Conservation (phyloP, 768 basidiomycete species). For the Tephrocybe sp. region DNA sequence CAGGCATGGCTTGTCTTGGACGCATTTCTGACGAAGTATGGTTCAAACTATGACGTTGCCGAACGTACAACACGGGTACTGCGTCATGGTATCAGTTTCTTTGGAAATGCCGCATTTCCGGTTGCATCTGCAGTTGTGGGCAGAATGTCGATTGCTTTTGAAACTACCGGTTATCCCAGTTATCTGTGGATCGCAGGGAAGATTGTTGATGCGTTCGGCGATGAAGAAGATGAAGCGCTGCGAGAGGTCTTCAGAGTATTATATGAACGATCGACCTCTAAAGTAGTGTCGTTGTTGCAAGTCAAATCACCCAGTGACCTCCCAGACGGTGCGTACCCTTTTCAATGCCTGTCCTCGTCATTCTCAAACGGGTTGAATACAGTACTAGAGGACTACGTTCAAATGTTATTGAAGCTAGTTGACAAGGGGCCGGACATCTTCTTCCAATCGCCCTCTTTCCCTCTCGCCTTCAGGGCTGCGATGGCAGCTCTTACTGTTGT, state of each 20-base stretch:
- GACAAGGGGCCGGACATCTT: slow-evolving; percentile 72
- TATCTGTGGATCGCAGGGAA: slow-evolving; percentile 97
- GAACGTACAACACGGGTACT: slow-evolving; percentile 86
- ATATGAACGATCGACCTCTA: slow-evolving; percentile 77
- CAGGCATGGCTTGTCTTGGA: slow-evolving; percentile 89
- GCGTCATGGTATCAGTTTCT: slow-evolving; percentile 81
- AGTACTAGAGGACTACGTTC: slow-evolving; percentile 96
- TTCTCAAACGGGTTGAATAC: neutral
- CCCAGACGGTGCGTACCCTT: slow-evolving; percentile 76
- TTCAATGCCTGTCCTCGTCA: neutral
- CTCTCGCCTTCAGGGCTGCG: slow-evolving; percentile 71
- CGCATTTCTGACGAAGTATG: slow-evolving; percentile 74
- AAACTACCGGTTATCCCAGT: slow-evolving; percentile 76
- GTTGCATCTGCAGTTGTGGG: slow-evolving; percentile 71
- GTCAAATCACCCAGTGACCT: slow-evolving; percentile 69
- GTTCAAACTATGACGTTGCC: slow-evolving; percentile 69
- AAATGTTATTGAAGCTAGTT: slow-evolving; percentile 70
- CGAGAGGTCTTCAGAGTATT: slow-evolving; percentile 58
- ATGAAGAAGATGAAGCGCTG: slow-evolving; percentile 56
- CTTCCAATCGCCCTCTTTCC: slow-evolving; percentile 77
- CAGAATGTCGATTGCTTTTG: slow-evolving; percentile 79
- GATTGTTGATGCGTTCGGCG: slow-evolving; percentile 73
- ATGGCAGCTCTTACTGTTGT: slow-evolving; percentile 83
- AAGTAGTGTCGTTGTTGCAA: slow-evolving; percentile 67
- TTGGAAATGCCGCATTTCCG: slow-evolving; percentile 62